Evolutionary conservation across 2,329 filamentous ascomycete species (phyloP), one percentile per base, ranked within the genome.

Genomic region (Fusarium sp.): DNA sequence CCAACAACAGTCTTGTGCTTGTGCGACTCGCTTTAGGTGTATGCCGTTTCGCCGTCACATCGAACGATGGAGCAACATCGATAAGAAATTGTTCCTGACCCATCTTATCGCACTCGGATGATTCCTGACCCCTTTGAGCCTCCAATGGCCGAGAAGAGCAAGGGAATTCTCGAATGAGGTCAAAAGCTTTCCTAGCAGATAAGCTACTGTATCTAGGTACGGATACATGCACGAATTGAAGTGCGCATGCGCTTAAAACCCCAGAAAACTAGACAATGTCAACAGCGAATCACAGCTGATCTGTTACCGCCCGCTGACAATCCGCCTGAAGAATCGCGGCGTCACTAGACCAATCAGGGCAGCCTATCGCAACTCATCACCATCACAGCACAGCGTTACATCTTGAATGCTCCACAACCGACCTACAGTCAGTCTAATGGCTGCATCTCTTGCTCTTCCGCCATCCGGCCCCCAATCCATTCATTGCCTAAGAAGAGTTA

Each of bases 231-330:
- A 64, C 63, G 68, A 70, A 69, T 71, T 42, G 42, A 69, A 48
- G 54, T 50, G 59, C 50, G 51, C 55, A 70, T 42, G 64, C 54
- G 54, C 58, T 71, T 69, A 59, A 55, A 49, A 13, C 61, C 55
- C 46, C 12, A 37, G 54, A 45, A 59, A 55, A 43, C 48, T 46
- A 46, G 55, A 57, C 64, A 55, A 47, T 10, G 12, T 11, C 7
- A 41, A 46, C n/a, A 55, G 42, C 74, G 61, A 75, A 75, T 75
- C 59, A 72, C 18, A 51, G 14, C 23, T 50, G 23, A 23, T 20
- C 59, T 75, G 54, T 75, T 75, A 47, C 74, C 74, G 74, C 74
- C 74, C 71, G 68, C 28, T 59, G 30, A 51, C 46, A 62, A 60
- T 32, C 46, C 37, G 45, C 61, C 60, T 70, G 59, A 63, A 59